A percentile compares a stretch with the other conserved stretches of the same genome.
Evolutionary conservation across 306 rosid species (phyloP).

Genomic region (Prunus davidiana): DNA sequence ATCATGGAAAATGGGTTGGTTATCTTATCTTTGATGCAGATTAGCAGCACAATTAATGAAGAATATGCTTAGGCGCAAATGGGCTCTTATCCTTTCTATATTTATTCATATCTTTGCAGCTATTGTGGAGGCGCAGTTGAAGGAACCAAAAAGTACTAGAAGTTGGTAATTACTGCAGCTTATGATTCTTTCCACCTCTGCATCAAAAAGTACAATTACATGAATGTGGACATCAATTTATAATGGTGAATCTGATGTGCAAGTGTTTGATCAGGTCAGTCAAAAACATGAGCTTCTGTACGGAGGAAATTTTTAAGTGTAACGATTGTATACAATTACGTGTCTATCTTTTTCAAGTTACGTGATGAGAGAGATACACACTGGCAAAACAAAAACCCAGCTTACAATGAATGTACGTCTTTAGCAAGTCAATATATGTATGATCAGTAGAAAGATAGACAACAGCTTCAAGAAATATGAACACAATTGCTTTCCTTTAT

Average conservation of each 20-base stretch:
- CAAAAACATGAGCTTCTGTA: too few species aligned
- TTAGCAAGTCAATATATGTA: background rate
- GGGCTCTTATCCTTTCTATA: background rate
- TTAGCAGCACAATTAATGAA: background rate
- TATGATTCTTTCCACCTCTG: background rate
- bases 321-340: too few species aligned
- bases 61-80: background rate
- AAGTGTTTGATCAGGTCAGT: too few species aligned
- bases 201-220: background rate
- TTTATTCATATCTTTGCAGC: background rate
- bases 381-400: too few species aligned
- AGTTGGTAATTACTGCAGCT: background rate
- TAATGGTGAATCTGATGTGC: too few species aligned
- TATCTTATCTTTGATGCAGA: background rate
- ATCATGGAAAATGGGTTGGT: background rate
- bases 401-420: too few species aligned
- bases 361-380: too few species aligned
- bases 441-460: background rate
- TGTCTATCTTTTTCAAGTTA: too few species aligned
- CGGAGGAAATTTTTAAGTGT: too few species aligned
- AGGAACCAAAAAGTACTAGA: background rate
- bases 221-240: too few species aligned
- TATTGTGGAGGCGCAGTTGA: background rate
- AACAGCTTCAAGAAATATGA: background rate
- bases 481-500: background rate